A percentile compares a stretch with the other conserved stretches of the same genome.
Conservation (phyloP, 75 land plant genomes). For the Cupressus sempervirens region DNA sequence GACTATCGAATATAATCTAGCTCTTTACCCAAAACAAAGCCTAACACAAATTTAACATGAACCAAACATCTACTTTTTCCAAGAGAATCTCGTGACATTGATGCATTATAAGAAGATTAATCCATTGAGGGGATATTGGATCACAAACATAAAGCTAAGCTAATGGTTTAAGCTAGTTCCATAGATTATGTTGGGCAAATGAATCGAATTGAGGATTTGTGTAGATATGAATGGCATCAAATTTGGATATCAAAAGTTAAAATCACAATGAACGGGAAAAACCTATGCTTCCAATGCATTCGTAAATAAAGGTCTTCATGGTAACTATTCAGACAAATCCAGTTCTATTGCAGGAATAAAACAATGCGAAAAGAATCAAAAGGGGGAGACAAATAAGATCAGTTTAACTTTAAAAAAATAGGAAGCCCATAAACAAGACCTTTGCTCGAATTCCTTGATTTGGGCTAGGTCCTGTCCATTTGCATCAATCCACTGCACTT, state of each 20-base stretch:
- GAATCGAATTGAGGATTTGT: neutral
- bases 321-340: neutral
- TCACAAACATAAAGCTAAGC: neutral
- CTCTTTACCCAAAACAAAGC: neutral
- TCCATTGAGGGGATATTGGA: neutral
- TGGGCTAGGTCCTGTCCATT: conserved; percentile 60
- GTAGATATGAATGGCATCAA: neutral
- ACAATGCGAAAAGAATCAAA: neutral
- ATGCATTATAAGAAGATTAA: neutral
- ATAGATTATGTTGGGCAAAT: neutral
- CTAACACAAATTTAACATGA: neutral
- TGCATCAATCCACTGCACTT: conserved; percentile 64
- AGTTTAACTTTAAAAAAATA: neutral
- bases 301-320: neutral
- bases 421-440: conserved; percentile 24
- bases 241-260: neutral
- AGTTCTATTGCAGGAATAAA: neutral
- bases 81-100: neutral
- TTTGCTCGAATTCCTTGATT: conserved; percentile 60
- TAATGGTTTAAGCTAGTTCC: neutral
- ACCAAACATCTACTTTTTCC: neutral
- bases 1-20: no score
- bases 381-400: neutral
- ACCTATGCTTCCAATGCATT: neutral
- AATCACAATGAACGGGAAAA: neutral